A percentile compares a stretch with the other conserved stretches of the same genome.
Evolutionary conservation across 2,329 filamentous ascomycete species (phyloP).

Genomic region (Phialocephala subalpina): DNA sequence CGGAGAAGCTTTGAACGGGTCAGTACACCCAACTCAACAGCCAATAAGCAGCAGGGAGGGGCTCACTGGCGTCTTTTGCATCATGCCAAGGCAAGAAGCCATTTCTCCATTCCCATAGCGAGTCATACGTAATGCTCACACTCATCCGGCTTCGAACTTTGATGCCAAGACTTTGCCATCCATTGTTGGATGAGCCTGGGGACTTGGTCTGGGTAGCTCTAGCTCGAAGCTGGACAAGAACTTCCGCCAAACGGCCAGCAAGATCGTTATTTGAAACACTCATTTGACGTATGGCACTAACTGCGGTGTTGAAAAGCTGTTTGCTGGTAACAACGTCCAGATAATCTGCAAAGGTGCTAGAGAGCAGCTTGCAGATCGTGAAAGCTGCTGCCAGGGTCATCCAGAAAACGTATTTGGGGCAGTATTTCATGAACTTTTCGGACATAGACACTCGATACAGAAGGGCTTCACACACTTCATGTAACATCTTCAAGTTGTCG

Average conservation of each 20-base stretch:
- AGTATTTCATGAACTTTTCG: conserved; percentile 61
- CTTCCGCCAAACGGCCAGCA: conserved; percentile 19
- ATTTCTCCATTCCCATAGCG: conserved; percentile 26
- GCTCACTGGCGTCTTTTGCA: background rate
- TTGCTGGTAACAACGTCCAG: conserved; percentile 46
- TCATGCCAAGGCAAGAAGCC: background rate
- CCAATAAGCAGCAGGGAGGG: background rate
- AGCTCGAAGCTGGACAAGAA: conserved; percentile 18
- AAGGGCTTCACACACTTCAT: conserved; percentile 8
- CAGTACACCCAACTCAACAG: background rate
- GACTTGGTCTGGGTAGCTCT: background rate
- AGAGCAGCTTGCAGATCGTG: conserved; percentile 76
- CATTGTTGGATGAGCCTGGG: background rate
- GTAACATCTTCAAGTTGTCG: conserved; percentile 5
- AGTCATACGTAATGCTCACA: conserved; percentile 22
- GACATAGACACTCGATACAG: background rate
- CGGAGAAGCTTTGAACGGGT: background rate
- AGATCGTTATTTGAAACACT: conserved; percentile 25
- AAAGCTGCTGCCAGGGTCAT: conserved; percentile 82
- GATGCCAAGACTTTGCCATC: background rate
- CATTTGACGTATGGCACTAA: conserved; percentile 11
- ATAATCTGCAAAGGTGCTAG: conserved; percentile 73
- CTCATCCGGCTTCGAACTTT: conserved; percentile 23
- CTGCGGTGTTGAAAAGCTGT: conserved; percentile 14
- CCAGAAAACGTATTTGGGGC: conserved; percentile 79